Conservation (phyloP, 192 early-diverging fungal species). For the Backusella morwellensis region DNA sequence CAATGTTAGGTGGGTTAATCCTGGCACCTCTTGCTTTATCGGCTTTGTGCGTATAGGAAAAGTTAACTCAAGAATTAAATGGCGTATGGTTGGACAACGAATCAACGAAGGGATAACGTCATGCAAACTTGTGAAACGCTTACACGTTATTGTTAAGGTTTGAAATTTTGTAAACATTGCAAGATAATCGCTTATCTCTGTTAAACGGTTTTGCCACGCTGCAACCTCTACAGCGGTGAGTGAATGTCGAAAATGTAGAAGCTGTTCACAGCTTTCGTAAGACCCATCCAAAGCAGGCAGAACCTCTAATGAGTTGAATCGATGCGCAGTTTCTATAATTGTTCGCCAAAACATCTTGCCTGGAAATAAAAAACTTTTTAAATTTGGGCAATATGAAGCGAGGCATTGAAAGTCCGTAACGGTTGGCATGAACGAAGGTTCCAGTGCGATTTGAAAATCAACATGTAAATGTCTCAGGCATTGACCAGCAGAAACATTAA, state of each 20-base stretch:
- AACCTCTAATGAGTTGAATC: neutral
- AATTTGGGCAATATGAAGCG: constrained; percentile 1
- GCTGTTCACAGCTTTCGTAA: neutral
- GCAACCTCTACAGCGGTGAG: neutral
- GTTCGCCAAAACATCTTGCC: constrained; percentile 5
- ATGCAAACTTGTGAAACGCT: neutral
- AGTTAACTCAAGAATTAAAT: neutral
- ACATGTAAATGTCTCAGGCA: constrained; percentile 1
- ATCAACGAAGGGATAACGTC: neutral
- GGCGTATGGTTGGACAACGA: neutral
- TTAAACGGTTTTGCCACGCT: neutral
- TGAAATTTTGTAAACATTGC: neutral
- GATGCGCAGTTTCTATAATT: neutral
- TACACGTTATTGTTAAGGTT: neutral
- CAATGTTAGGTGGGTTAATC: neutral
- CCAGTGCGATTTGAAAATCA: neutral
- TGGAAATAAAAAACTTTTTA: neutral
- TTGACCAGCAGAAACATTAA: neutral
- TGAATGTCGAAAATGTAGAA: neutral
- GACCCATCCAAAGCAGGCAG: neutral
- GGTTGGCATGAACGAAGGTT: neutral
- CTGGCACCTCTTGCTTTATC: neutral
- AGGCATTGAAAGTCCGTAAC: neutral
- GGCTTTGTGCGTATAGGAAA: neutral
- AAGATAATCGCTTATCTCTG: neutral